Conservation (phyloP, 2,329 filamentous ascomycete species). For the Fusarium sororula region DNA sequence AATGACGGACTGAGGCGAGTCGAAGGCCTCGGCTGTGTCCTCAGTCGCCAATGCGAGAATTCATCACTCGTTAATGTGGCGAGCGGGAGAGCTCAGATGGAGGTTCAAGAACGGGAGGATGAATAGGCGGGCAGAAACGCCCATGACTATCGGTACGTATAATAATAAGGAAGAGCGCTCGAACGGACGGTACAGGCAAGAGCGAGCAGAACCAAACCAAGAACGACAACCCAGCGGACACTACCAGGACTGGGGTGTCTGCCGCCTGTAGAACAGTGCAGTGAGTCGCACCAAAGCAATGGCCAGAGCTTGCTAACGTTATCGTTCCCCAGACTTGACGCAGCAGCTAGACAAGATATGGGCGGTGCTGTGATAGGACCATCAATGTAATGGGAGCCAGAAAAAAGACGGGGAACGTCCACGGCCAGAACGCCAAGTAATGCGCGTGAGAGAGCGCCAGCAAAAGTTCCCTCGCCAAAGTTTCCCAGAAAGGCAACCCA, state of each 20-base stretch:
- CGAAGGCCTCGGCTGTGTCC: conserved; percentile 49
- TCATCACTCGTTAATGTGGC: conserved; percentile 50
- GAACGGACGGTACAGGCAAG: conserved; percentile 20
- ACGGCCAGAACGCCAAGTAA: conserved; percentile 47
- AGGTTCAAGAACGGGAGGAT: conserved; percentile 45
- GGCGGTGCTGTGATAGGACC: conserved; percentile 42
- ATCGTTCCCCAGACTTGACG: conserved; percentile 48
- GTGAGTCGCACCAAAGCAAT: conserved; percentile 33
- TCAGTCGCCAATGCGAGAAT: conserved; percentile 48
- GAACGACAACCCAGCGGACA: conserved; percentile 18
- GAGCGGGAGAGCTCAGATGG: conserved; percentile 46
- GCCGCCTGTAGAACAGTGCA: conserved; percentile 27
- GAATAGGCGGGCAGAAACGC: conserved; percentile 47
- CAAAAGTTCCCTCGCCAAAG: conserved; percentile 54
- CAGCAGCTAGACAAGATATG: conserved; percentile 42
- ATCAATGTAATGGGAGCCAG: conserved; percentile 31
- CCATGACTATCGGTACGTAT: conserved; percentile 49
- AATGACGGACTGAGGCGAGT: conserved; percentile 51
- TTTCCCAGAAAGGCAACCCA: conserved; percentile 50
- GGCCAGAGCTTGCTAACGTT: conserved; percentile 44
- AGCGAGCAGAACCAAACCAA: conserved; percentile 26
- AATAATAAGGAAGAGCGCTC: conserved; percentile 33
- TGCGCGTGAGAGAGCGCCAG: conserved; percentile 48
- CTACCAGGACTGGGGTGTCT: conserved; percentile 26
- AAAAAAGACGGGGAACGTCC: conserved; percentile 35